Evolutionary conservation across 2,329 filamentous ascomycete species (phyloP).

Genomic region (Penicillium brasilianum): DNA sequence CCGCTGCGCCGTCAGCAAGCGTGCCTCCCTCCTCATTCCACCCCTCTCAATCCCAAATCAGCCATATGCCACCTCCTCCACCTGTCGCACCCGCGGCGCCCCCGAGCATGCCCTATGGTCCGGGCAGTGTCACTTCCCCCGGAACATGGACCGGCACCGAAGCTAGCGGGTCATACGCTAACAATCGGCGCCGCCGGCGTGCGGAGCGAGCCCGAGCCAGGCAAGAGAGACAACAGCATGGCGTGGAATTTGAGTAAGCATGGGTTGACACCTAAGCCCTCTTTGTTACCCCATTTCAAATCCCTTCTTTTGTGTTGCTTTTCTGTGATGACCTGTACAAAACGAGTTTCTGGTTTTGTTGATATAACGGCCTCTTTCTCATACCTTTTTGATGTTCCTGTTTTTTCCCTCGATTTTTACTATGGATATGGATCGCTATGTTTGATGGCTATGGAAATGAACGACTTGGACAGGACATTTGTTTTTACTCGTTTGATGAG

Average conservation of each 20-base stretch:
- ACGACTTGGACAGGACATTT: slow-evolving; percentile 4
- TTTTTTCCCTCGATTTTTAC: slow-evolving; percentile 1
- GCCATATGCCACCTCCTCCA: slow-evolving; percentile 37
- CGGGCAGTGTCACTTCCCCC: slow-evolving; percentile 49
- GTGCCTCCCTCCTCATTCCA: slow-evolving; percentile 32
- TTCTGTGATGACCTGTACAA: slow-evolving; percentile 27
- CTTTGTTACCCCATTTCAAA: background rate
- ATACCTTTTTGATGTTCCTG: slow-evolving; percentile 15
- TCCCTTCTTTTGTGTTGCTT: slow-evolving; percentile 9
- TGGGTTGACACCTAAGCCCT: background rate
- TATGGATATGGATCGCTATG: slow-evolving; percentile 4
- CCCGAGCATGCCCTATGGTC: slow-evolving; percentile 47
- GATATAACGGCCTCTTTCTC: slow-evolving; percentile 21
- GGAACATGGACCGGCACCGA: slow-evolving; percentile 55
- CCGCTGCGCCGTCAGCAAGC: slow-evolving; percentile 33
- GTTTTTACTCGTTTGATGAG: slow-evolving; percentile 13
- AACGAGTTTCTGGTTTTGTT: slow-evolving; percentile 22
- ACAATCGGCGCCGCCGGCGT: slow-evolving; percentile 58
- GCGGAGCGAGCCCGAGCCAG: slow-evolving; percentile 57
- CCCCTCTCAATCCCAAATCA: slow-evolving; percentile 32
- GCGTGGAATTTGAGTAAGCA: slow-evolving; percentile 56
- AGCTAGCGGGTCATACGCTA: slow-evolving; percentile 57
- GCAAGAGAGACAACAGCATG: slow-evolving; percentile 52
- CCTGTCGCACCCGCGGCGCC: slow-evolving; percentile 41
- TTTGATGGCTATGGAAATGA: slow-evolving; percentile 14